Percentiles rank a stretch among this genome's conserved stretches.
Evolutionary conservation across 371 early-diverging fungal species (phyloP).

Genomic region (Mortierella polycephala): DNA sequence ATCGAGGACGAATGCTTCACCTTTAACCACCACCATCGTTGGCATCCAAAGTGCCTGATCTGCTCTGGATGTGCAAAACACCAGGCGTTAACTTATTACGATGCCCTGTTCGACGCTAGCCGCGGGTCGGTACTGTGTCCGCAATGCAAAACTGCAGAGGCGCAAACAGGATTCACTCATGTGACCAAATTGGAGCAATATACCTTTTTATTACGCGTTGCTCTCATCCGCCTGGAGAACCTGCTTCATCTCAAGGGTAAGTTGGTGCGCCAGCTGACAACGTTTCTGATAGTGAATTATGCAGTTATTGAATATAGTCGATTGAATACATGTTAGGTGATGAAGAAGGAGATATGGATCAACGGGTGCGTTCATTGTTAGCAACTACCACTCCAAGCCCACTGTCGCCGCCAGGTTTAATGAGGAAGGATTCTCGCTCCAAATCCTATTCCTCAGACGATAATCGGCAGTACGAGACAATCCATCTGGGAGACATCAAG

Average conservation of each 20-base stretch:
- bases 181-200: slow-evolving; percentile 91
- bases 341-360: slow-evolving; percentile 13
- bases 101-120: slow-evolving; percentile 59
- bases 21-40: slow-evolving; percentile 66
- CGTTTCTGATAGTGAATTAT: neutral
- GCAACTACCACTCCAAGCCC: slow-evolving; percentile 13
- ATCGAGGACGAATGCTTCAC: slow-evolving; percentile 91
- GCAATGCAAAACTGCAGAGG: slow-evolving; percentile 62
- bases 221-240: slow-evolving; percentile 84
- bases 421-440: slow-evolving; percentile 54
- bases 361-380: slow-evolving; percentile 27
- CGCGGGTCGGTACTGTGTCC: slow-evolving; percentile 62
- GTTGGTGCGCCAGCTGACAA: neutral
- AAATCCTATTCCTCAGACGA: slow-evolving; percentile 60
- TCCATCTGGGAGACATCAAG: slow-evolving; percentile 68
- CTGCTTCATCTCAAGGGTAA: slow-evolving; percentile 77
- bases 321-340: slow-evolving; percentile 19
- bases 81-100: slow-evolving; percentile 60
- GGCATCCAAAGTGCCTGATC: slow-evolving; percentile 86
- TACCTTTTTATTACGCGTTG: slow-evolving; percentile 86
- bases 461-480: slow-evolving; percentile 55
- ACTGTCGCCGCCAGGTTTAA: slow-evolving; percentile 37
- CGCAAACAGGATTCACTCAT: slow-evolving; percentile 67
- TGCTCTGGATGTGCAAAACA: slow-evolving; percentile 75
- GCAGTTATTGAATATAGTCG: too few relatives aligned